Evolutionary conservation across 306 rosid species (phyloP).

Genomic region (Cucumis melo): DNA sequence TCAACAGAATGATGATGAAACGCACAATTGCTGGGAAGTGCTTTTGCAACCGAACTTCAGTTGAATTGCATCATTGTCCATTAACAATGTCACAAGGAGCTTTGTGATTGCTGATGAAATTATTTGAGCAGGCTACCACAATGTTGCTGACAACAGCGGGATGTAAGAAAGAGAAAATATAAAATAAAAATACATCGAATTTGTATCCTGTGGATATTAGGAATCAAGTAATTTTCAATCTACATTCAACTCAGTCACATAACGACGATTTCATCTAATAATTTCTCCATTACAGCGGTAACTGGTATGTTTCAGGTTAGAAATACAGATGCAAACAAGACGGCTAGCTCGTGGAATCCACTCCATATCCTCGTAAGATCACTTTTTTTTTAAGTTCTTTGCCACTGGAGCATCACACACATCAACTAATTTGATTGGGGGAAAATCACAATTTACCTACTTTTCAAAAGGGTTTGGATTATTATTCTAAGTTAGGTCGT

Average conservation of each 20-base stretch:
- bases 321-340: neutral
- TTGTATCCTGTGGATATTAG: no score
- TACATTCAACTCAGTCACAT: no score
- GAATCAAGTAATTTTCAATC: no score
- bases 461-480: neutral
- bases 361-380: neutral
- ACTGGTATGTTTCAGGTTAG: neutral
- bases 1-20: conserved; percentile 3
- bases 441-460: neutral
- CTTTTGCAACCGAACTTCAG: neutral
- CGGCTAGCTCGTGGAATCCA: neutral
- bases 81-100: neutral
- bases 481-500: neutral
- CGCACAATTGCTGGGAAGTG: neutral
- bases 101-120: neutral
- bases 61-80: conserved; percentile 1
- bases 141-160: no score
- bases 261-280: no score
- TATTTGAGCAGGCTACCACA: no score
- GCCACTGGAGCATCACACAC: neutral
- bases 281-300: no score
- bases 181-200: no score
- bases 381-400: neutral
- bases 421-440: neutral
- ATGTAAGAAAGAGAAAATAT: no score